Evolutionary conservation across 495 filamentous ascomycete genomes (phyloP).

Genomic region (Penicillium cataractarum): DNA sequence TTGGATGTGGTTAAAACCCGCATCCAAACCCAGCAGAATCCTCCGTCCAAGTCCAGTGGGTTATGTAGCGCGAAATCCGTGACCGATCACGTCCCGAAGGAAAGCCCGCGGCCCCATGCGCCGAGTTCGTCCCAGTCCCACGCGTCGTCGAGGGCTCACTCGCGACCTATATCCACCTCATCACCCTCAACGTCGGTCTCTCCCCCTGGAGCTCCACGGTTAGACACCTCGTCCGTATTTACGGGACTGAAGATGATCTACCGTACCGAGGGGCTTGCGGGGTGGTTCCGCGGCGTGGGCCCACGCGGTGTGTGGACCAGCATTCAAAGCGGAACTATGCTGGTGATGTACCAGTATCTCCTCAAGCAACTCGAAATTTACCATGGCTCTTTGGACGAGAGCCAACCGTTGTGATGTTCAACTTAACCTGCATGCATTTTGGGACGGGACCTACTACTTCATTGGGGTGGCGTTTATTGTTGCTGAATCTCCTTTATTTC

Average conservation of each 20-base stretch:
- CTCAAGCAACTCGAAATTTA: slow-evolving; percentile 71
- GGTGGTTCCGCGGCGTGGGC: slow-evolving; percentile 94
- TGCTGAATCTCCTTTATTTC: slow-evolving; percentile 15
- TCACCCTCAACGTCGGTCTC: slow-evolving; percentile 78
- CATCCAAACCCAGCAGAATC: slow-evolving; percentile 91
- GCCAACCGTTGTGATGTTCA: slow-evolving; percentile 28
- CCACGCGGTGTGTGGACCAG: slow-evolving; percentile 96
- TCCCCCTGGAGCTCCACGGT: slow-evolving; percentile 69
- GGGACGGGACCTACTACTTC: slow-evolving; percentile 15
- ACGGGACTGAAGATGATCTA: slow-evolving; percentile 87
- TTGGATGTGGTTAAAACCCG: slow-evolving; percentile 97
- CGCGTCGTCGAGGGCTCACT: slow-evolving; percentile 38
- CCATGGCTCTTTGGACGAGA: slow-evolving; percentile 32
- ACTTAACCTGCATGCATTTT: slow-evolving; percentile 23
- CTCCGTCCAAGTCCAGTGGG: slow-evolving; percentile 23
- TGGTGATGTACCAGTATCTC: slow-evolving; percentile 91
- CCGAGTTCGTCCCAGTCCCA: slow-evolving; percentile 30
- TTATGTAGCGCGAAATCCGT: slow-evolving; percentile 27
- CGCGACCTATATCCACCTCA: slow-evolving; percentile 79
- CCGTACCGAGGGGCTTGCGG: slow-evolving; percentile 79
- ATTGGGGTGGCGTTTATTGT: slow-evolving; percentile 41
- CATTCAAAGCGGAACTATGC: slow-evolving; percentile 94
- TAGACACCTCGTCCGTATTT: slow-evolving; percentile 87
- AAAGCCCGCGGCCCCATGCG: slow-evolving; percentile 39
- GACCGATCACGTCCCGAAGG: slow-evolving; percentile 38